phyloP scores from a whole-genome alignment of 2,329 filamentous ascomycete species.

The Pseudopyricularia cyperi region DNA sequence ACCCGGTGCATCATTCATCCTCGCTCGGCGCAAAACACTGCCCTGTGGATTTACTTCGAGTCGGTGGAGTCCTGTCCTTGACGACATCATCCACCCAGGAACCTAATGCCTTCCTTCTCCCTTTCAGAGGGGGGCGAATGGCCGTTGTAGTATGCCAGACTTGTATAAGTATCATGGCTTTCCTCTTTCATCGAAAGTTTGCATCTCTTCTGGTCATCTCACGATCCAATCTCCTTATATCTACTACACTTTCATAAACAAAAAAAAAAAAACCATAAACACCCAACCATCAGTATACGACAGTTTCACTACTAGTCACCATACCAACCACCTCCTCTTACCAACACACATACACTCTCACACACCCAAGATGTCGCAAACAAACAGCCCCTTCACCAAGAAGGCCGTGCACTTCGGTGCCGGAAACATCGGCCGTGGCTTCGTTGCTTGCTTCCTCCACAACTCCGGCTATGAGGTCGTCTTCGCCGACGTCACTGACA shows the following conservation, averaged over 20 bases:
- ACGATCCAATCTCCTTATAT: not conserved
- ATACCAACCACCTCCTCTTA: not conserved
- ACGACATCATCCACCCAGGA: not conserved
- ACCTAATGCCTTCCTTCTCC: not conserved
- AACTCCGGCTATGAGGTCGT: constrained; percentile 91
- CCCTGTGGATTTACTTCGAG: not conserved
- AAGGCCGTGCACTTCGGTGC: constrained; percentile 78
- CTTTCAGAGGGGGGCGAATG: not conserved
- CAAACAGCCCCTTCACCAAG: constrained; percentile 20
- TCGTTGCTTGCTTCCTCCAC: constrained; percentile 84
- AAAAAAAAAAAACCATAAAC: no score
- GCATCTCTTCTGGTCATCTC: not conserved
- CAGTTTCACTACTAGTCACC: not conserved
- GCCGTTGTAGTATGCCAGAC: constrained; percentile 7
- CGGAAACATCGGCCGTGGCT: constrained; percentile 76
- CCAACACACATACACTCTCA: not conserved
- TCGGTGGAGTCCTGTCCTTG: not conserved
- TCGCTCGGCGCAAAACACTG: not conserved
- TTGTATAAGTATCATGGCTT: constrained; percentile 2
- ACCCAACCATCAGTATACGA: not conserved
- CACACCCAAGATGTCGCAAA: constrained; percentile 1
- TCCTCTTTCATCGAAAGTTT: not conserved
- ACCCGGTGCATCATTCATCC: not conserved
- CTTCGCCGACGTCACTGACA: constrained; percentile 88
- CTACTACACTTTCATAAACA: not conserved